phyloP scores from a whole-genome alignment of 352 stramenopile genomes.

The Pythium folliculosum region DNA sequence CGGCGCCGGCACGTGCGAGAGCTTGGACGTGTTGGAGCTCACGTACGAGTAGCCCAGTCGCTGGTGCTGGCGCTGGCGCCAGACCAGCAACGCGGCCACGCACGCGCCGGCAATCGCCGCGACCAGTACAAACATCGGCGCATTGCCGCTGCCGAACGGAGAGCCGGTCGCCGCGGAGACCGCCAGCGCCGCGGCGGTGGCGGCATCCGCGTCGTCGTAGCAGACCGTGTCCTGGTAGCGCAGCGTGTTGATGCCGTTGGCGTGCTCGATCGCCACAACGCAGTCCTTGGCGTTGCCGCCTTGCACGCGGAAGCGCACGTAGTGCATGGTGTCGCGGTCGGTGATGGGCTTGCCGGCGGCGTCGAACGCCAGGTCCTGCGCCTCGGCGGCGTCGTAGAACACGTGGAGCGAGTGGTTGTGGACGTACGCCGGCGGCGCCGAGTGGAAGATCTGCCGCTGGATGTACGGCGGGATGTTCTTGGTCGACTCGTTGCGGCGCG shows the following conservation, averaged over 20 bases:
- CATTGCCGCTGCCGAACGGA: constrained; percentile 37
- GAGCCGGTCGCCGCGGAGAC: background rate
- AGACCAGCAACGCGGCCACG: constrained; percentile 39
- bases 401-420: constrained; percentile 45
- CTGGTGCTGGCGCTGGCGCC: constrained; percentile 48
- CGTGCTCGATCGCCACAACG: constrained; percentile 51
- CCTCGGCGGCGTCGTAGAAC: constrained; percentile 54
- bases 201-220: constrained; percentile 36
- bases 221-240: constrained; percentile 59
- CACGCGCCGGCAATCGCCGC: constrained; percentile 36
- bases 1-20: constrained; percentile 36
- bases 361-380: constrained; percentile 46
- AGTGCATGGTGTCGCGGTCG: constrained; percentile 42
- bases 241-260: constrained; percentile 45
- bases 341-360: constrained; percentile 14
- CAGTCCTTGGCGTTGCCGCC: constrained; percentile 42
- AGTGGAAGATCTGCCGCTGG: constrained; percentile 46
- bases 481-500: constrained; percentile 46
- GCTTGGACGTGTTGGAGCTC: constrained; percentile 45
- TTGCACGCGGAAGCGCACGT: constrained; percentile 53
- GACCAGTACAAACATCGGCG: constrained; percentile 40
- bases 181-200: constrained; percentile 25
- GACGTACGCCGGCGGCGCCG: constrained; percentile 37
- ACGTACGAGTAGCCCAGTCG: constrained; percentile 68
- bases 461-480: constrained; percentile 39